Evolutionary conservation across 1,139 yeast genomes (phyloP).

Genomic region (Debaryomycetaceae sp.): DNA sequence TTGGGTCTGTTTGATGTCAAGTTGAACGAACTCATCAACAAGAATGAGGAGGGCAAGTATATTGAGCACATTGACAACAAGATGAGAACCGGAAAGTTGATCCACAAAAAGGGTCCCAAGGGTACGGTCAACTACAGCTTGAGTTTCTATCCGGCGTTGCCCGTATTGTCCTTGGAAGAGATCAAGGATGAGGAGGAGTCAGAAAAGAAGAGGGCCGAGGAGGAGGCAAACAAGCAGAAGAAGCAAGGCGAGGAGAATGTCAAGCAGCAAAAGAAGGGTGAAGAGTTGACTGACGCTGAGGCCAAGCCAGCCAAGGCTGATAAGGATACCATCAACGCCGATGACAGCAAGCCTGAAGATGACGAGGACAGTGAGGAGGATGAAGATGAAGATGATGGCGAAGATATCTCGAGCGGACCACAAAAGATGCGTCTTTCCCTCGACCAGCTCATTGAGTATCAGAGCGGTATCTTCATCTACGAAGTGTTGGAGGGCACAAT

Average conservation of each 20-base stretch:
- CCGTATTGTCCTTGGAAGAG: slow-evolving; percentile 74
- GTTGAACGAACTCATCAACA: slow-evolving; percentile 61
- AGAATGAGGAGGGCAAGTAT: slow-evolving; percentile 64
- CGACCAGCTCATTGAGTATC: slow-evolving; percentile 56
- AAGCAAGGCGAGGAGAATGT: slow-evolving; percentile 19
- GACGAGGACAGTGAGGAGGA: slow-evolving; percentile 28
- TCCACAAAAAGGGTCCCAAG: slow-evolving; percentile 72
- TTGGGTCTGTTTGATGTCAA: slow-evolving; percentile 77
- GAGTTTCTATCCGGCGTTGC: slow-evolving; percentile 78
- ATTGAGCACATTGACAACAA: slow-evolving; percentile 56
- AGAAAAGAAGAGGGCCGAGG: slow-evolving; percentile 19
- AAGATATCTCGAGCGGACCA: slow-evolving; percentile 16
- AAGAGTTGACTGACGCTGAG: slow-evolving; percentile 14
- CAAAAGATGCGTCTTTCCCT: slow-evolving; percentile 55
- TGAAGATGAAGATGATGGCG: slow-evolving; percentile 32
- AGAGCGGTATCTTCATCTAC: slow-evolving; percentile 73
- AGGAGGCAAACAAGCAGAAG: slow-evolving; percentile 17
- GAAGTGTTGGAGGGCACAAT: slow-evolving; percentile 59
- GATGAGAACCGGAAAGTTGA: slow-evolving; percentile 55
- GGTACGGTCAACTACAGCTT: slow-evolving; percentile 72
- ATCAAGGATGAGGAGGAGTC: slow-evolving; percentile 42
- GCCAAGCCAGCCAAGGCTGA: slow-evolving; percentile 16
- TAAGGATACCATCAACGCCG: slow-evolving; percentile 11
- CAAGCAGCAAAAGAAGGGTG: slow-evolving; percentile 18
- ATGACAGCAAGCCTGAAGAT: slow-evolving; percentile 26